Evolutionary conservation across 1,139 yeast species (phyloP), one percentile per base, ranked within the genome.

Genomic region (Blastobotrys elegans): DNA sequence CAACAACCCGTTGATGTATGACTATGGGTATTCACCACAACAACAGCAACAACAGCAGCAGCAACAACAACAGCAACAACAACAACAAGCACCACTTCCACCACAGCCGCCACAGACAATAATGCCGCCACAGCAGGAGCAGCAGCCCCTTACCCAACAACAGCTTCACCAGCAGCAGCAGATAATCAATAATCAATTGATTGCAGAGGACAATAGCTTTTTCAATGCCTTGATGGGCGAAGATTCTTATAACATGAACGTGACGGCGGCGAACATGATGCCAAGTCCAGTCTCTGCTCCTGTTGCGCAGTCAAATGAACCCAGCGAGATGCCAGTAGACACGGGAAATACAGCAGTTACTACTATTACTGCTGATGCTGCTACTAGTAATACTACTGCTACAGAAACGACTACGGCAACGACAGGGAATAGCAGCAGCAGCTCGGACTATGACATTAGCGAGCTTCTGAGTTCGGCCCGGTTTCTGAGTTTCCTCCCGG

Each of bases 401-500:
- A 2, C 2, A 31, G 10, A 24, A 11, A 40, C 11, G 13, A 22
- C 13, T 7, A 33, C 31, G 8, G 27, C 20, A 11, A 27, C 29
- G 37, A 31, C n/a, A 21, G 40, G 21, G 10, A 5, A 24, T 8
- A 22, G 24, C 27, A 37, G 16, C 8, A 20, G 31, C 13, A 37
- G 30, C 24, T 18, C 40, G 7, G 53, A 48, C 13, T 51, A 52
- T 7, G 57, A 50, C n/a, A 40, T 53, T 8, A 45, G 43, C n/a
- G 50, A 50, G 45, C 53, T 49, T 40, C 48, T 54, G 27, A 47
- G 44, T 21, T 42, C 56, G 8, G 46, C 54, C 4, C 44, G 49
- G 27, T 49, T 57, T 24, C 47, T 59, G 29, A 44, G 48, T 24
- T 59, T 59, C 35, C 34, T 53, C 16, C 61, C 61, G 3, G 55